These are phyloP conservation scores for Pleurozium schreberi DNA, from an alignment of 225 moss, liverwort and hornwort genomes.

Conservation along the genomic window DNA sequence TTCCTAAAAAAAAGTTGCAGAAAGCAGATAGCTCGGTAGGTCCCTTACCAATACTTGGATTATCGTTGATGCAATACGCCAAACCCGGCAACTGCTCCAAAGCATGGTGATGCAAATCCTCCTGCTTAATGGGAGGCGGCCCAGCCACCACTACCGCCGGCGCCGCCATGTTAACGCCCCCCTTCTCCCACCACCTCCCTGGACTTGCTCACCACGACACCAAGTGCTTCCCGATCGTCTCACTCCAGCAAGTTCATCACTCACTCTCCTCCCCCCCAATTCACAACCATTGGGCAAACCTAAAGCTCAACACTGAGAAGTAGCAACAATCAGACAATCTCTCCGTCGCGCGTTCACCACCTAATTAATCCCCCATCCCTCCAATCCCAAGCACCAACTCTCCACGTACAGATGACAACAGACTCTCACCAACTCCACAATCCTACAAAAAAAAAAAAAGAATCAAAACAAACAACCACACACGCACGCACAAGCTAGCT, in stretches of 20 bases:
- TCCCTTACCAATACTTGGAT: slow-evolving; percentile 15
- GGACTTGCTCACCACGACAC: neutral
- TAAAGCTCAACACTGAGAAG: neutral
- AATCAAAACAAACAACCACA: no score
- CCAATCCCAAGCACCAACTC: neutral
- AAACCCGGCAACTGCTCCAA: slow-evolving; percentile 44
- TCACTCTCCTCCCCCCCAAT: neutral
- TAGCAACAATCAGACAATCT: neutral
- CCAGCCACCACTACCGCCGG: slow-evolving; percentile 46
- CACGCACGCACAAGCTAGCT: no score
- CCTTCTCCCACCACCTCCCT: neutral
- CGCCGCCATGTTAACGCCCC: neutral
- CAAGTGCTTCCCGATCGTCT: neutral
- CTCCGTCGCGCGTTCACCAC: neutral
- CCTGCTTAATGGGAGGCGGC: slow-evolving; percentile 29
- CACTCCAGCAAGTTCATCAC: neutral
- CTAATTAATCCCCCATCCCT: neutral
- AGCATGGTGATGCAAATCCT: slow-evolving; percentile 40
- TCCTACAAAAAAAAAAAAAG: neutral
- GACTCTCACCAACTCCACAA: neutral
- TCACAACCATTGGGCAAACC: neutral
- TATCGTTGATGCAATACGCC: slow-evolving; percentile 40
- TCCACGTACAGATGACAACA: neutral
- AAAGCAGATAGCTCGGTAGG: neutral
- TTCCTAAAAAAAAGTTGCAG: neutral